Base-by-base conservation (phyloP, 768 basidiomycete genomes). In the Lentinula edodes region DNA sequence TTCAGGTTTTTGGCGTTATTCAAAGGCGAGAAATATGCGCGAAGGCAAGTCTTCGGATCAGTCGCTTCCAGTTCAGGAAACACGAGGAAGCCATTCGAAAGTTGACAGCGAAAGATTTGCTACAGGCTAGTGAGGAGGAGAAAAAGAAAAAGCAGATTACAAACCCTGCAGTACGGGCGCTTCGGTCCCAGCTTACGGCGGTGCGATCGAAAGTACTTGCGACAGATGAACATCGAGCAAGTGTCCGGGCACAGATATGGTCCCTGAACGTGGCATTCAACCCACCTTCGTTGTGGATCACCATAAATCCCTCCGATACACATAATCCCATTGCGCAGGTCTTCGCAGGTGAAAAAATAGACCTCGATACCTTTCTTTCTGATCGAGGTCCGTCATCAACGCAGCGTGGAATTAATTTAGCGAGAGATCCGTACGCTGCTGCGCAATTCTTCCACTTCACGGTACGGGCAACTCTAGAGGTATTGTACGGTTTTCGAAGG, bases 311-410 rank as follows among this genome's bases (percentile, higher is more conserved):
- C 0, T 55, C 62, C 0, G 77, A 81, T 63, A 57, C 73, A 0
- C 72, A 78, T 35, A 76, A 80, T 62, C 80, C 79, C 0, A 71
- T 80, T 38, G 73, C 74, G 0, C 80, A 82, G 57, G 71, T 82
- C 0, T 67, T 83, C 10, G 70, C 75, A 0, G 80, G 82, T 0
- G 71, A 70, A 36, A 65, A 77, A 0, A 81, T 84, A 7, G 69
- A 83, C 55, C 60, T 83, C 6, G 75, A 84, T 56, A 1, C 62
- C 0, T 81, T 82, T 54, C 3, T 62, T 2, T 32, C 60, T 0
- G 65, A 66, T 0, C 41, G 51, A 2, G 75, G 76, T 0, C 77
- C 76, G 0, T 62, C 65, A 18, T 57, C 62, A 6, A 41, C 16
- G 0, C 52, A 45, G 10, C 45, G 74, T 0, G 65, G 66, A 0